Evolutionary conservation across 495 filamentous ascomycete species (phyloP).

Genomic region (Schizothecium vesticola): DNA sequence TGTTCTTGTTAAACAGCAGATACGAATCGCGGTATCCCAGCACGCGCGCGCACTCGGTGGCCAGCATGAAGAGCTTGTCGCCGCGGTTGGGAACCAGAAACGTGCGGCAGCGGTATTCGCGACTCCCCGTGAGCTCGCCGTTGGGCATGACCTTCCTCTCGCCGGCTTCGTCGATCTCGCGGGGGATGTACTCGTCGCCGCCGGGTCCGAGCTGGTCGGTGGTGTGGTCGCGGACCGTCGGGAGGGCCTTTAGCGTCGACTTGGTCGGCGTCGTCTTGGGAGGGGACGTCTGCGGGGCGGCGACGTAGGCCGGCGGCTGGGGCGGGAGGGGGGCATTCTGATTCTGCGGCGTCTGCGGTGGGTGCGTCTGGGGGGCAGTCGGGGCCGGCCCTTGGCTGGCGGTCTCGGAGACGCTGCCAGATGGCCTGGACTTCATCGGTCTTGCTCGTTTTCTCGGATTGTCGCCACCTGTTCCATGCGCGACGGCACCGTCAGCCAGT

Average conservation of each 20-base stretch:
- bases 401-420: constrained; percentile 42
- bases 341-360: constrained; percentile 74
- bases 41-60: constrained; percentile 94
- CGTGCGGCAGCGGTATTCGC: constrained; percentile 89
- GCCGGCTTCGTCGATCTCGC: constrained; percentile 87
- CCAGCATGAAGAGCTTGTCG: constrained; percentile 96
- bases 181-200: constrained; percentile 93
- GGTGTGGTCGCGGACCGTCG: constrained; percentile 94
- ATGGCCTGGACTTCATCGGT: constrained; percentile 62
- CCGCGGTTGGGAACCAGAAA: constrained; percentile 88
- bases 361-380: constrained; percentile 44
- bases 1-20: constrained; percentile 97
- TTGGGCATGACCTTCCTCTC: constrained; percentile 87
- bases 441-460: constrained; percentile 82
- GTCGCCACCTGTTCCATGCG: constrained; percentile 41
- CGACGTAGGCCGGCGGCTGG: constrained; percentile 41
- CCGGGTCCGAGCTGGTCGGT: constrained; percentile 90
- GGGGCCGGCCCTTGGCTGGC: constrained; percentile 49
- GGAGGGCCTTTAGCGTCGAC: constrained; percentile 84
- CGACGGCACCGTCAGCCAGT: constrained; percentile 36
- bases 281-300: constrained; percentile 67
- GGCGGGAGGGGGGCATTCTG: constrained; percentile 63
- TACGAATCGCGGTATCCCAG: constrained; percentile 96
- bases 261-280: constrained; percentile 87
- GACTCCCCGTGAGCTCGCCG: constrained; percentile 72